Percentiles rank a stretch among this genome's conserved stretches.
Evolutionary conservation across 257 asterid species (phyloP).

Genomic region (Solanum rostratum): DNA sequence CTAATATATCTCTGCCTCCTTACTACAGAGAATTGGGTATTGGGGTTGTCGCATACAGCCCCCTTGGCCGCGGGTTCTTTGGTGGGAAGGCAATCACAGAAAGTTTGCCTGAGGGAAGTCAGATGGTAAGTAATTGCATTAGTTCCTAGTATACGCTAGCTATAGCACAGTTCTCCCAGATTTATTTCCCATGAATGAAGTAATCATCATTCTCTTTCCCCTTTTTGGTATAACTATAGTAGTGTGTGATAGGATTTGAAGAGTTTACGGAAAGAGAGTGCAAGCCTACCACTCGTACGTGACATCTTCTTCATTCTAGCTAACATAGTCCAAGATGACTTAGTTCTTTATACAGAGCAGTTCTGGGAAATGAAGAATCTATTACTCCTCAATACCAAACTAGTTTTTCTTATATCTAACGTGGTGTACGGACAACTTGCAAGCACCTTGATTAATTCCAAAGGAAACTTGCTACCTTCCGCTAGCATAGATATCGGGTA

Average conservation of each 20-base stretch:
- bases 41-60: constrained; percentile 42
- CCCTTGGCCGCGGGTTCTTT: constrained; percentile 46
- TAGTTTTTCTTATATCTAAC: neutral
- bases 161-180: neutral
- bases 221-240: neutral
- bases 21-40: constrained; percentile 35
- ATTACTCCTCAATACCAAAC: neutral
- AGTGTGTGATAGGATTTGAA: neutral
- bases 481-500: no score
- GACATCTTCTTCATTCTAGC: neutral
- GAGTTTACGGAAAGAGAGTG: neutral
- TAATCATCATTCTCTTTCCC: neutral
- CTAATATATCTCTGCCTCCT: neutral
- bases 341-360: neutral
- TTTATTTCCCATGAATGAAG: neutral
- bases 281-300: neutral
- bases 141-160: neutral
- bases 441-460: neutral
- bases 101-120: constrained; percentile 23
- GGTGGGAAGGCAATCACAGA: constrained; percentile 41
- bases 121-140: constrained; percentile 18
- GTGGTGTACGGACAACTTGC: neutral
- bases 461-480: neutral
- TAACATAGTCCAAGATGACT: neutral
- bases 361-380: neutral